Evolutionary conservation across 805 yeast species (phyloP), one percentile per base, ranked within the genome.

Genomic region (Wickerhamomyces queroliae): DNA sequence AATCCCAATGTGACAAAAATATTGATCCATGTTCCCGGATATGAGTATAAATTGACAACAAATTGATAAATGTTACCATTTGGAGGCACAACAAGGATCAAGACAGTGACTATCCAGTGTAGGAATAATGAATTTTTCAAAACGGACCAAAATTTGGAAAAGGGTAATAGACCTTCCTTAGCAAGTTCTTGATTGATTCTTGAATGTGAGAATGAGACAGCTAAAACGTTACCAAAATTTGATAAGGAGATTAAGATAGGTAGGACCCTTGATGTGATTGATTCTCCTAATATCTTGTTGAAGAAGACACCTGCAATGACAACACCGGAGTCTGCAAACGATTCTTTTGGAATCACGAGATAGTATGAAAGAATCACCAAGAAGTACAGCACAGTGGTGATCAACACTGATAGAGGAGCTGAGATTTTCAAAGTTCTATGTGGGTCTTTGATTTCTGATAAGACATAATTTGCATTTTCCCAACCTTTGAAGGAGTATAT

Each of bases 401-500:
- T 48, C 1, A 68, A 48, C 11, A 79, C 76, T 4, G 84, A 79
- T 16, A 72, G 50, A 0, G 84, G 79, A 2, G 84, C 85, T 1
- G 83, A 80, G 4, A 74, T 60, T n/a, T 72, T 69, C 39, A 78
- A 63, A 0, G 81, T 78, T 24, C 69, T 66, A 32, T 68, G 67
- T 0, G 86, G 86, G 46, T 78, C 66, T 15, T 66, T 64, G 32
- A 79, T 69, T 48, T 79, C 85, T 43, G 72, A 70, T 37, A 79
- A 58, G 1, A 79, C 86, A 46, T 76, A 72, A 51, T 80, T 80
- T 32, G 80, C 80, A 47, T 79, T 79, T 46, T 80, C 85, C 84
- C 85, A 79, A 5, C 86, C 86, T 43, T 78, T 73, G 57, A 77
- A 79, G 1, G 84, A 76, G 50, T 78, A 79, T 12, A 80, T 74